Evolutionary conservation across 176 grass and related monocot genomes (phyloP).

Genomic region (Hsuehochloa calcarea): DNA sequence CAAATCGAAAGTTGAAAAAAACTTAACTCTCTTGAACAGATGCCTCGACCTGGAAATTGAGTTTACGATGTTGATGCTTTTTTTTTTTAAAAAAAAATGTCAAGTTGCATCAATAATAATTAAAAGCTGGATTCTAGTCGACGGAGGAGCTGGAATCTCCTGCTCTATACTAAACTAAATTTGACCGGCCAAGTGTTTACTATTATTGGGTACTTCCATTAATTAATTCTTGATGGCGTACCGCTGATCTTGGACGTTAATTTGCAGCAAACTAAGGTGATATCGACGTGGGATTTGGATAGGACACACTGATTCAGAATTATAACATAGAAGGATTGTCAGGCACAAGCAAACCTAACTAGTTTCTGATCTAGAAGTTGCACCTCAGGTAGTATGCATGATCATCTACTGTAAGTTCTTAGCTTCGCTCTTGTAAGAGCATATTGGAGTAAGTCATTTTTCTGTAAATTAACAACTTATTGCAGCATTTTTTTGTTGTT

Average conservation of each 20-base stretch:
- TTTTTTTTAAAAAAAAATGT: neutral
- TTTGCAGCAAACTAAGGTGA: slow-evolving; percentile 13
- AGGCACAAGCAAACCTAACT: neutral
- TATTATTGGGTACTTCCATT: slow-evolving; percentile 17
- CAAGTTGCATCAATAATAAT: slow-evolving; percentile 7
- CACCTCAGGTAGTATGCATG: neutral
- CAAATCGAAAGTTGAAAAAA: neutral
- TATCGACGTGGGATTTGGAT: neutral
- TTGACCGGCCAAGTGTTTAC: slow-evolving; percentile 26
- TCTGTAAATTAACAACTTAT: neutral
- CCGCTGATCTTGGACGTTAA: slow-evolving; percentile 11
- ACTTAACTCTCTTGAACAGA: neutral
- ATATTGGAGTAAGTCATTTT: neutral
- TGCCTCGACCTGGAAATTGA: slow-evolving; percentile 16
- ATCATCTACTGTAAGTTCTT: neutral
- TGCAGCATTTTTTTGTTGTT: neutral
- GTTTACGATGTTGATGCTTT: neutral
- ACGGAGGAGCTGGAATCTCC: slow-evolving; percentile 32
- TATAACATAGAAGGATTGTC: neutral
- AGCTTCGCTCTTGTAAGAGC: neutral
- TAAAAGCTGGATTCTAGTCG: slow-evolving; percentile 26
- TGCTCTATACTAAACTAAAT: neutral
- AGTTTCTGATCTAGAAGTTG: neutral
- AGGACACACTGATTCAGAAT: neutral
- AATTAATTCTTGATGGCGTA: neutral